A percentile compares a stretch with the other conserved stretches of the same genome.
phyloP scores from a whole-genome alignment of 2,329 filamentous ascomycete genomes.

The Aspergillus udagawae region DNA sequence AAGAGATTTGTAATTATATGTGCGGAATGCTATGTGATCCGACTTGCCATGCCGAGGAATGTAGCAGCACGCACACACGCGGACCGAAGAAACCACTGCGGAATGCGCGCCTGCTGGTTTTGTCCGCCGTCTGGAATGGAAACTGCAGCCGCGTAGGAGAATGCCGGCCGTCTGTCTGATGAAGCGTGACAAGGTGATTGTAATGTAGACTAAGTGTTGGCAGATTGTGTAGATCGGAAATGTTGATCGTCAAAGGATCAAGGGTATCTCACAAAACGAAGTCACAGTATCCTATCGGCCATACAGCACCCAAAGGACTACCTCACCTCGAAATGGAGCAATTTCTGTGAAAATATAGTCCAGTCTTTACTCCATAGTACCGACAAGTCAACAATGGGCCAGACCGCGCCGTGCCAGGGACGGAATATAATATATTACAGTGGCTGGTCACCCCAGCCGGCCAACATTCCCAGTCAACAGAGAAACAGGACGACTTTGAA shows the following conservation, averaged over 20 bases:
- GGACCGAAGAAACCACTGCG: background rate
- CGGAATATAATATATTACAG: slow-evolving; percentile 7
- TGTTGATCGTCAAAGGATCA: background rate
- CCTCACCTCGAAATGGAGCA: background rate
- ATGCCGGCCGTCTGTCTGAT: background rate
- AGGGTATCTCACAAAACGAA: background rate
- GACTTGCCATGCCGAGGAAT: slow-evolving; percentile 18
- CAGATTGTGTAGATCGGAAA: background rate
- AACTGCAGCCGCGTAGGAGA: slow-evolving; percentile 6
- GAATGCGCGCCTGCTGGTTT: slow-evolving; percentile 13
- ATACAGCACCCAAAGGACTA: background rate
- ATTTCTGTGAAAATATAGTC: background rate
- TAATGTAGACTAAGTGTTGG: background rate
- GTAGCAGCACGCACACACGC: slow-evolving; percentile 7
- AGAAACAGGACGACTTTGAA: background rate
- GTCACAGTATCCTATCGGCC: background rate
- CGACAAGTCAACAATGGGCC: background rate
- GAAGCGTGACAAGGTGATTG: background rate
- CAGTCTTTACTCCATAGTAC: background rate
- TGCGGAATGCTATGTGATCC: slow-evolving; percentile 16
- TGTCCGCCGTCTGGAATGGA: slow-evolving; percentile 16
- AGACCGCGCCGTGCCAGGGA: background rate
- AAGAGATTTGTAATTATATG: slow-evolving; percentile 10
- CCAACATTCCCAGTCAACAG: slow-evolving; percentile 12
- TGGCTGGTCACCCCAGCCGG: slow-evolving; percentile 11